Conservation (phyloP, 192 early-diverging fungal genomes). For the Rhizophagus clarus region DNA sequence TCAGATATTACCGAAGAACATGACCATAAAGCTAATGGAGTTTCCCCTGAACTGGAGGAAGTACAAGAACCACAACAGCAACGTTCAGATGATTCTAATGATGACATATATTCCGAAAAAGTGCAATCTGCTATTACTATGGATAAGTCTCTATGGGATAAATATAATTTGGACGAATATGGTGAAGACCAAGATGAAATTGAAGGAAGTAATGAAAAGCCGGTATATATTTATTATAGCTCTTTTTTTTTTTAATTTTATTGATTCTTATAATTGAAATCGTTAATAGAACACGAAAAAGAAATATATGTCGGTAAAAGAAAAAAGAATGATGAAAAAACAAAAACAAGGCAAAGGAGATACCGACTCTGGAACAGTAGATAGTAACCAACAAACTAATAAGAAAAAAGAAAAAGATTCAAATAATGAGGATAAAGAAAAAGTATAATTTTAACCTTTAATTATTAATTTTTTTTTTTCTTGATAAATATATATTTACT, state of each 20-base stretch:
- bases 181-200: conserved; percentile 52
- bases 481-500: not conserved
- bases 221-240: not conserved
- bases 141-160: conserved; percentile 38
- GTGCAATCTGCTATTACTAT: not conserved
- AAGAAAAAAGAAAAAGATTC: conserved; percentile 44
- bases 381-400: conserved; percentile 33
- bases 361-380: not conserved
- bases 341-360: conserved; percentile 38
- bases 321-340: conserved; percentile 82
- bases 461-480: not conserved
- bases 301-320: conserved; percentile 74
- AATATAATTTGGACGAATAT: conserved; percentile 56
- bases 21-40: not conserved
- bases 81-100: not conserved
- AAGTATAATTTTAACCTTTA: not conserved
- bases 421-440: conserved; percentile 35
- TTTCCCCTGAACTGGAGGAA: not conserved
- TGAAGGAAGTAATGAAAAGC: conserved; percentile 26
- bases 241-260: not conserved
- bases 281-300: conserved; percentile 10
- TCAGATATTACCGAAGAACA: not conserved
- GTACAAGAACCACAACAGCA: not conserved
- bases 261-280: not conserved
- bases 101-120: not conserved